These are phyloP conservation scores for Chrysoporthe deuterocubensis DNA, from an alignment of 2,329 filamentous ascomycete genomes.

Conservation along the genomic window DNA sequence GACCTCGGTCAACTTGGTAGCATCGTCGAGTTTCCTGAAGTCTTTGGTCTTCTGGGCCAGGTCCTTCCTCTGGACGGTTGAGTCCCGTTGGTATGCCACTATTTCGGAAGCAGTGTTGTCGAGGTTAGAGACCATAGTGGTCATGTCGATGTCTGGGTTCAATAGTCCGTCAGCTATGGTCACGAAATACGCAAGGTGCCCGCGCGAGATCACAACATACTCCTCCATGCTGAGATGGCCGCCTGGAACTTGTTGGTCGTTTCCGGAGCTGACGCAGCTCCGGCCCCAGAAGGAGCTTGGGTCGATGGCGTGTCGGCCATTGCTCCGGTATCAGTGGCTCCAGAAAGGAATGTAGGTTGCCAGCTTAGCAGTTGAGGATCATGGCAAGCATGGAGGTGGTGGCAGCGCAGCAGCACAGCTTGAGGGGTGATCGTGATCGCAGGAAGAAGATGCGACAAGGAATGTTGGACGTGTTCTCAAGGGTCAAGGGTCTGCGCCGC, in stretches of 20 bases:
- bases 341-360: constrained; percentile 3
- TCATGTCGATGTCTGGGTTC: constrained; percentile 80
- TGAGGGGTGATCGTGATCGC: background rate
- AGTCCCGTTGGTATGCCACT: constrained; percentile 88
- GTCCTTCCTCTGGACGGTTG: constrained; percentile 95
- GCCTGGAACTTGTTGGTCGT: constrained; percentile 93
- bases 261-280: constrained; percentile 40
- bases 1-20: constrained; percentile 82
- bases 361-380: constrained; percentile 22
- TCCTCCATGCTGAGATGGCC: constrained; percentile 94
- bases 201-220: constrained; percentile 52
- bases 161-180: constrained; percentile 18
- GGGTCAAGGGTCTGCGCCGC: background rate
- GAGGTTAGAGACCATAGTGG: constrained; percentile 79
- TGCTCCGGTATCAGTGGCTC: background rate
- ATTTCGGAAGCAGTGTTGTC: constrained; percentile 96
- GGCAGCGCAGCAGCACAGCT: constrained; percentile 1
- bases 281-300: constrained; percentile 11
- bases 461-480: constrained; percentile 23
- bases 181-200: constrained; percentile 9
- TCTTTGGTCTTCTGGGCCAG: constrained; percentile 99
- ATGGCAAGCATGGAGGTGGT: constrained; percentile 24
- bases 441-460: constrained; percentile 8
- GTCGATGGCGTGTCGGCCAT: constrained; percentile 21
- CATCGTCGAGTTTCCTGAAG: constrained; percentile 91